phyloP scores from a whole-genome alignment of 441 rosid genomes.

The Geranium incanum region DNA sequence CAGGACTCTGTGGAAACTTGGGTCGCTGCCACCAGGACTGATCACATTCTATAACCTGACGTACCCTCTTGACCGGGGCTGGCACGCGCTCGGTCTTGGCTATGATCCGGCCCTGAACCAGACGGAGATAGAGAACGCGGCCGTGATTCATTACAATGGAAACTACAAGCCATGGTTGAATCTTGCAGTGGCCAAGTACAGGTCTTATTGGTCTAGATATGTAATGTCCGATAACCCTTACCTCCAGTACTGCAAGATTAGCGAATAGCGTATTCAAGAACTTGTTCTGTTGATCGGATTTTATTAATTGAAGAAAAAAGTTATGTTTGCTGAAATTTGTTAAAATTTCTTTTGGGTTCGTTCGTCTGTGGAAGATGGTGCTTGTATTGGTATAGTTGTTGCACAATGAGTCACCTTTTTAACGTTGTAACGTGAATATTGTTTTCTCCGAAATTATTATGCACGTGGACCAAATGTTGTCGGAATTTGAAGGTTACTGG shows the following conservation, averaged over 20 bases:
- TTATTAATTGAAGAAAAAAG: neutral
- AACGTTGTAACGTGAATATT: no score
- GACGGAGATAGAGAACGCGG: slow-evolving; percentile 74
- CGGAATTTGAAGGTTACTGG: no score
- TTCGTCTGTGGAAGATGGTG: no score
- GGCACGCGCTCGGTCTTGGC: slow-evolving; percentile 92
- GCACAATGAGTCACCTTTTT: no score
- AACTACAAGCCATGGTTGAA: slow-evolving; percentile 96
- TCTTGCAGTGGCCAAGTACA: slow-evolving; percentile 75
- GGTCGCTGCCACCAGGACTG: slow-evolving; percentile 88
- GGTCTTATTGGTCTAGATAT: slow-evolving; percentile 71
- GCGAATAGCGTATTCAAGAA: slow-evolving; percentile 14
- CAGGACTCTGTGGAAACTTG: slow-evolving; percentile 91
- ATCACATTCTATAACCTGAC: slow-evolving; percentile 90
- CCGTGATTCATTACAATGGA: slow-evolving; percentile 86
- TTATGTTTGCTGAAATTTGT: no score
- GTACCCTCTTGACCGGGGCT: slow-evolving; percentile 63
- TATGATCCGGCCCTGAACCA: slow-evolving; percentile 91
- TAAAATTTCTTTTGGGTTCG: no score
- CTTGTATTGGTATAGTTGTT: no score
- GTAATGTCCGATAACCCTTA: slow-evolving; percentile 63
- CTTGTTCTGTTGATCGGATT: neutral
- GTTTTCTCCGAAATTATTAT: no score
- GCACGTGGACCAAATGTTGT: no score
- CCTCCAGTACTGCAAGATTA: slow-evolving; percentile 56